phyloP scores from a whole-genome alignment of 257 asterid genomes.

The Agastache rugosa region DNA sequence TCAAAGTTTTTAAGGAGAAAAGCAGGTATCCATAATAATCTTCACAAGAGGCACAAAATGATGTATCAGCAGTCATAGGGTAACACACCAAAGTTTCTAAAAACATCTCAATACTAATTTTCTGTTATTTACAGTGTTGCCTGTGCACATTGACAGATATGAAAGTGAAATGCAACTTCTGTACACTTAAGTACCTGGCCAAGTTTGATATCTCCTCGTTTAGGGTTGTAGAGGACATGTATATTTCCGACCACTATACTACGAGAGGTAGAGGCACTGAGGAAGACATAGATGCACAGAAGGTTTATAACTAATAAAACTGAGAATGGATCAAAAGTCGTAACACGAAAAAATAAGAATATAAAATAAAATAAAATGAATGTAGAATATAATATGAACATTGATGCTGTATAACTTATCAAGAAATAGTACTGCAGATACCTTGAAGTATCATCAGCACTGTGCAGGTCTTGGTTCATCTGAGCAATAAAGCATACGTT shows the following conservation, averaged over 20 bases:
- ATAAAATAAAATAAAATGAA: constrained; percentile 23
- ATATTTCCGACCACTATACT: constrained; percentile 75
- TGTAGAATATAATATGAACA: not conserved
- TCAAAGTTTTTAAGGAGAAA: not conserved
- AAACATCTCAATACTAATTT: constrained; percentile 18
- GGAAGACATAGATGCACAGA: constrained; percentile 34
- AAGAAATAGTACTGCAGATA: constrained; percentile 43
- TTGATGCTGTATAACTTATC: constrained; percentile 16
- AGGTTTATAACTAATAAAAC: constrained; percentile 11
- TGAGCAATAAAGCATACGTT: constrained; percentile 37
- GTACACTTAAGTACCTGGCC: constrained; percentile 70
- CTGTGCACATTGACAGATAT: constrained; percentile 1
- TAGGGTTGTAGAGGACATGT: constrained; percentile 87
- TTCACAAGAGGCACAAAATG: not conserved
- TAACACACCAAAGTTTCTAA: constrained; percentile 16
- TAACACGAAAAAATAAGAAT: constrained; percentile 12
- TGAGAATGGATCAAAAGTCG: constrained; percentile 13
- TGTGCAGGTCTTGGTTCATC: constrained; percentile 56
- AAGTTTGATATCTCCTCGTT: constrained; percentile 90
- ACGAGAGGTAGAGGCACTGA: constrained; percentile 49
- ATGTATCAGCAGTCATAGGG: constrained; percentile 7
- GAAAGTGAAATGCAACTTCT: constrained; percentile 22
- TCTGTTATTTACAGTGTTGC: constrained; percentile 24
- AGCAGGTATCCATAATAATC: not conserved
- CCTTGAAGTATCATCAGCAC: constrained; percentile 38